Evolutionary conservation across 768 basidiomycete genomes (phyloP).

Genomic region (Chalciporus pseudorubinellus): DNA sequence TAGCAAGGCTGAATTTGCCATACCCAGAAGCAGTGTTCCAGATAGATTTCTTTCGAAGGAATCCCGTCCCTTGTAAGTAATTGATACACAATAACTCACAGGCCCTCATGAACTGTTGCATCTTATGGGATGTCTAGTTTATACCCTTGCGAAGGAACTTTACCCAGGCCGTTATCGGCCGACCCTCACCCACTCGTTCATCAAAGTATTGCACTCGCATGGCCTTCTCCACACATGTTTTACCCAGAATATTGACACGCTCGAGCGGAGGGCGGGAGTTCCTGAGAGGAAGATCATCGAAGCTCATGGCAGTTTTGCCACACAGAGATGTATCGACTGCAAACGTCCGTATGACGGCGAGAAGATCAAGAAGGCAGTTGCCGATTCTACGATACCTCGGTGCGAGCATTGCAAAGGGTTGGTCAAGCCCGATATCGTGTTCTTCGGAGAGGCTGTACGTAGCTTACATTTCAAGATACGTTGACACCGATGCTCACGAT

Average conservation of each 20-base stretch:
- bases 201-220: conserved; percentile 73
- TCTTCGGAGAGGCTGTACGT: conserved; percentile 80
- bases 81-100: background rate
- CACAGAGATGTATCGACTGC: conserved; percentile 82
- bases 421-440: conserved; percentile 93
- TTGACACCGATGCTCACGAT: background rate
- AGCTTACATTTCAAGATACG: background rate
- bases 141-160: conserved; percentile 88
- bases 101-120: background rate
- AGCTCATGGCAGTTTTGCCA: conserved; percentile 95
- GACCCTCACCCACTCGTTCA: conserved; percentile 87
- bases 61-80: conserved; percentile 74
- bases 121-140: conserved; percentile 47
- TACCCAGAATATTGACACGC: conserved; percentile 91
- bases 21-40: conserved; percentile 96
- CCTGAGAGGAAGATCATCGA: conserved; percentile 76
- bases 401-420: conserved; percentile 70
- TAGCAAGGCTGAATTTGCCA: conserved; percentile 76
- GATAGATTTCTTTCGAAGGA: conserved; percentile 76
- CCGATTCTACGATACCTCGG: conserved; percentile 53
- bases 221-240: conserved; percentile 72
- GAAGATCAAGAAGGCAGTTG: conserved; percentile 65
- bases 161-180: conserved; percentile 90
- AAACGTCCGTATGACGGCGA: conserved; percentile 52
- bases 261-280: conserved; percentile 83